Percentiles rank a stretch among this genome's conserved stretches.
phyloP scores from a whole-genome alignment of 169 alveolate genomes.

The Cryptosporidium xiaoi region DNA sequence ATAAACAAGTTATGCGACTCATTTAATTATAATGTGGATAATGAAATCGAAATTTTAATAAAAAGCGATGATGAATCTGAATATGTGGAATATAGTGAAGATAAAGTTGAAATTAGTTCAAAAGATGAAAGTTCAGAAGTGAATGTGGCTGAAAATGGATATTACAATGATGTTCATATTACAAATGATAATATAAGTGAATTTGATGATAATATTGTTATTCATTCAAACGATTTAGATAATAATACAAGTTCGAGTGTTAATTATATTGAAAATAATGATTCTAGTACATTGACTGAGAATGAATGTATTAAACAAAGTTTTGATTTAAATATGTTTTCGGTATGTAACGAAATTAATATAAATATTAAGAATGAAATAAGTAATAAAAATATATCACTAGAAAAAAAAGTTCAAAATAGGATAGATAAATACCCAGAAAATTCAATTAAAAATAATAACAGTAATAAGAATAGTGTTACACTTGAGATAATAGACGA shows the following conservation, averaged over 20 bases:
- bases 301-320: not conserved
- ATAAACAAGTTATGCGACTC: too few relatives aligned
- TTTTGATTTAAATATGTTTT: not conserved
- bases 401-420: not conserved
- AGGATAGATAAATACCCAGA: not conserved
- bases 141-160: not conserved
- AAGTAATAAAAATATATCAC: not conserved
- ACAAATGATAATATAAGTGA: not conserved
- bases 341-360: slow-evolving; percentile 27
- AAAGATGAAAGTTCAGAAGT: too few relatives aligned
- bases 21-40: too few relatives aligned
- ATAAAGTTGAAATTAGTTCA: too few relatives aligned
- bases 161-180: not conserved
- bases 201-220: not conserved
- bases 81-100: too few relatives aligned
- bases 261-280: not conserved
- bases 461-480: not conserved
- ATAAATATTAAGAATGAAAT: slow-evolving; percentile 2
- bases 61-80: too few relatives aligned
- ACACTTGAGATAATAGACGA: not conserved
- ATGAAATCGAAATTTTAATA: too few relatives aligned
- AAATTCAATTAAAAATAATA: not conserved
- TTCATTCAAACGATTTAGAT: not conserved
- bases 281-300: not conserved
- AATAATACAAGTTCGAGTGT: not conserved